Evolutionary conservation across 2,329 filamentous ascomycete genomes (phyloP).

Genomic region (Aphanoascus verrucosus): DNA sequence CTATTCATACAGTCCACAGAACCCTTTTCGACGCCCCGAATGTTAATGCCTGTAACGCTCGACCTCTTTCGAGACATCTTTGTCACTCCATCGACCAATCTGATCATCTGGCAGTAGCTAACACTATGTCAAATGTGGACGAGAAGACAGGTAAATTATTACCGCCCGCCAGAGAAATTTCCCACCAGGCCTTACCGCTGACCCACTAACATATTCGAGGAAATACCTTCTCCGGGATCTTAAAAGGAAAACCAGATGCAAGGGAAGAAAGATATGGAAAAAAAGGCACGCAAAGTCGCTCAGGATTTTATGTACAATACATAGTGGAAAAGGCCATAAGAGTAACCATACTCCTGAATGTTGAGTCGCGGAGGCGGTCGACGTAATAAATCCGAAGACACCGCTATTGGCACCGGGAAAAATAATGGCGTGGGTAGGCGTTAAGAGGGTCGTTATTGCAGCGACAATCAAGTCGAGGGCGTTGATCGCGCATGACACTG

Average conservation of each 20-base stretch:
- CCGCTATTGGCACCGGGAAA: neutral
- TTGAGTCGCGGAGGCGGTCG: neutral
- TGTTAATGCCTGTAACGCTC: neutral
- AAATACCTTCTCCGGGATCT: neutral
- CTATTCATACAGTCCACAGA: slow-evolving; percentile 10
- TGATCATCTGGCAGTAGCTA: neutral
- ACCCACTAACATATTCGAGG: neutral
- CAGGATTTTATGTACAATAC: slow-evolving; percentile 1
- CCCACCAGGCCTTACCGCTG: neutral
- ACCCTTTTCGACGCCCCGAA: slow-evolving; percentile 3
- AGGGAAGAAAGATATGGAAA: neutral
- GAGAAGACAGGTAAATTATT: neutral
- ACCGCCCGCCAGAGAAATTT: neutral
- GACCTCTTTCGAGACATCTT: neutral
- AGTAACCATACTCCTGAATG: neutral
- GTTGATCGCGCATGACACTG: no score
- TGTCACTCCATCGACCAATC: neutral
- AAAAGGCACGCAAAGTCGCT: neutral
- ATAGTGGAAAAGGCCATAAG: neutral
- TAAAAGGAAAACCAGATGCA: neutral
- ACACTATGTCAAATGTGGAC: neutral
- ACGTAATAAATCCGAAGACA: neutral
- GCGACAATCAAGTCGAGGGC: neutral
- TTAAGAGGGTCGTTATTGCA: neutral
- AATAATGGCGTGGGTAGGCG: neutral